Base-by-base conservation (phyloP, 805 yeast genomes). In the Sugiyamaella qingdaonensis region DNA sequence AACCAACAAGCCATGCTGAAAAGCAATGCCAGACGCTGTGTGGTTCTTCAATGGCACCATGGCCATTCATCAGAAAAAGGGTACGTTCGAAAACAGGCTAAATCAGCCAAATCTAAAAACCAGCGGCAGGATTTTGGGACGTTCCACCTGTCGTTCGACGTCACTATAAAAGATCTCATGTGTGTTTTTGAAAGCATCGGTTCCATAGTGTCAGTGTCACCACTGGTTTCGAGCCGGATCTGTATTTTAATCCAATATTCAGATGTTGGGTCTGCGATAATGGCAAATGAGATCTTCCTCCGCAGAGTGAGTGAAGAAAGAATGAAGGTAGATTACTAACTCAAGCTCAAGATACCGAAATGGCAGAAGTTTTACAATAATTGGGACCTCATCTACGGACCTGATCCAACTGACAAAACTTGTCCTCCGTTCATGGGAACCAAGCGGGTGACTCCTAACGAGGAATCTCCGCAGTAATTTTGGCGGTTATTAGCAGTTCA, bases 201-300 rank as follows among this genome's bases (percentile, higher is more conserved):
- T 10, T 18, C 14, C 5, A 45, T 61, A 10, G 49, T 59, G 1
- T 36, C 56, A 8, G 49, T 61, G 9, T 24, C 19, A n/a, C 64
- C 64, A 1, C 34, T 56, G 42, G 33, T 53, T 13, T 7, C 54
- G n/a, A 35, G 35, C 2, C 10, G n/a, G 5, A 46, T 51, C n/a
- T 33, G 60, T 13, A 52, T 58, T 29, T 41, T 49, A 2, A 53
- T 61, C 19, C 57, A 60, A 36, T 61, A 49, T 49, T 46, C 57
- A 8, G 61, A 61, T 42, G 59, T 58, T 10, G n/a, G 47, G 5
- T 43, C 56, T 21, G 64, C 64, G 2, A 60, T 61, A 10, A 13
- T 29, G n/a, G 62, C 61, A 14, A 16, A 39, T 11, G 43, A 39
- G 24, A 14, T 39, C 14, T 39, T 39, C 19, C 43, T 16, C 11